Conservation (phyloP, 331 rosid genomes). For the Malus hybrid region DNA sequence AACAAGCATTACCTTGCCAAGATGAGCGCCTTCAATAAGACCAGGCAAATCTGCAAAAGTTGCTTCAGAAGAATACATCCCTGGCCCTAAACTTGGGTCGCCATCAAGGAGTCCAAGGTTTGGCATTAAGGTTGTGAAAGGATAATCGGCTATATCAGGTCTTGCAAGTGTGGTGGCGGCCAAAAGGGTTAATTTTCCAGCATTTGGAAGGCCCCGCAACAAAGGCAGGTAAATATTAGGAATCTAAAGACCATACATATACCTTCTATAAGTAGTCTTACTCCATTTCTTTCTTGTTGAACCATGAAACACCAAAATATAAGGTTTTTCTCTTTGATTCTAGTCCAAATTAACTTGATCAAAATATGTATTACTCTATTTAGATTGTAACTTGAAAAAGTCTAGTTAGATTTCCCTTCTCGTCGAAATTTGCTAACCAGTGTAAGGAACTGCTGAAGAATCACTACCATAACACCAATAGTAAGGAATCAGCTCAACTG, state of each 20-base stretch:
- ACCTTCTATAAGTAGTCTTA: neutral
- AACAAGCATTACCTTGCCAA: slow-evolving; percentile 80
- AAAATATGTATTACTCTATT: neutral
- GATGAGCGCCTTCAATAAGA: slow-evolving; percentile 97
- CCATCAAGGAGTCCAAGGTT: slow-evolving; percentile 93
- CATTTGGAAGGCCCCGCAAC: slow-evolving; percentile 93
- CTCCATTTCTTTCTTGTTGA: neutral
- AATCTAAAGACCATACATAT: neutral
- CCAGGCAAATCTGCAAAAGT: slow-evolving; percentile 98
- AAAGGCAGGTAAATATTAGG: slow-evolving; percentile 20
- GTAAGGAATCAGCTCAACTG: slow-evolving; percentile 16
- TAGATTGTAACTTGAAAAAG: neutral
- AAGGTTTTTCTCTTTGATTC: neutral
- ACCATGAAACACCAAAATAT: neutral
- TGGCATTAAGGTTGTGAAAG: slow-evolving; percentile 96
- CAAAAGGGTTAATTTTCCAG: slow-evolving; percentile 92
- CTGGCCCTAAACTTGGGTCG: slow-evolving; percentile 94
- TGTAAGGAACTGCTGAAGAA: neutral
- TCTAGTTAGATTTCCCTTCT: neutral
- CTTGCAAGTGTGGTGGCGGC: slow-evolving; percentile 90
- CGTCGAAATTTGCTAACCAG: neutral
- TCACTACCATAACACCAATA: neutral
- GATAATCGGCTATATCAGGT: slow-evolving; percentile 93
- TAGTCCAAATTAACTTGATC: neutral
- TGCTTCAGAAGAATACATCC: slow-evolving; percentile 84